Evolutionary conservation across 805 yeast genomes (phyloP).

Genomic region (Monosporozyma yasuniensis): DNA sequence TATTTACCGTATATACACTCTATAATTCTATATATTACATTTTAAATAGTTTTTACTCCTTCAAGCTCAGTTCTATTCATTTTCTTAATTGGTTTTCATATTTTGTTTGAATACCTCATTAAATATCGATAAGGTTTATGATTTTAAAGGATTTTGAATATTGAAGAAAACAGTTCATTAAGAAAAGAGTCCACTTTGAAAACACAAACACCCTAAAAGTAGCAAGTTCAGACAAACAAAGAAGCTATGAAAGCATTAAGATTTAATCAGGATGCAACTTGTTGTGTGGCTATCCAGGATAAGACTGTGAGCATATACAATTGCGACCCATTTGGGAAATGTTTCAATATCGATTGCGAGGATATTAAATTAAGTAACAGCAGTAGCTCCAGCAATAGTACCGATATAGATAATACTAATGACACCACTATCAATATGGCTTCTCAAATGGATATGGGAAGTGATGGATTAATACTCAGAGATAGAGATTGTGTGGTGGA

Average conservation of each 20-base stretch:
- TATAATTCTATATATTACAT: background rate
- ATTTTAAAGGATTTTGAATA: background rate
- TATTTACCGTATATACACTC: no score
- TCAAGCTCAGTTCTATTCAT: no score
- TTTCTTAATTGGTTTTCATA: background rate
- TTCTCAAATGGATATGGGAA: background rate
- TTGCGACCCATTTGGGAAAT: slow-evolving; percentile 79
- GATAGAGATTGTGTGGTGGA: slow-evolving; percentile 48
- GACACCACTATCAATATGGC: background rate
- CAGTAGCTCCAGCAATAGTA: background rate
- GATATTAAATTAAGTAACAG: background rate
- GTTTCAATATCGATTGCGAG: slow-evolving; percentile 31
- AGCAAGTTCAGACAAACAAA: background rate
- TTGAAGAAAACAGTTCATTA: background rate
- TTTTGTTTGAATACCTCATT: background rate
- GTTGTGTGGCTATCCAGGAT: slow-evolving; percentile 69
- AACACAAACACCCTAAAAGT: background rate
- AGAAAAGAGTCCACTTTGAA: background rate
- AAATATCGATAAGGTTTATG: no score
- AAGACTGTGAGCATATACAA: slow-evolving; percentile 66
- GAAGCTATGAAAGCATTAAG: slow-evolving; percentile 39
- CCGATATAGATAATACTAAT: background rate
- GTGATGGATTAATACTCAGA: slow-evolving; percentile 6
- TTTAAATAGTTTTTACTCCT: background rate
- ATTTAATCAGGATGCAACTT: slow-evolving; percentile 82